Evolutionary conservation across 179 eudicot species (phyloP).

Genomic region (Carnegiea gigantea): DNA sequence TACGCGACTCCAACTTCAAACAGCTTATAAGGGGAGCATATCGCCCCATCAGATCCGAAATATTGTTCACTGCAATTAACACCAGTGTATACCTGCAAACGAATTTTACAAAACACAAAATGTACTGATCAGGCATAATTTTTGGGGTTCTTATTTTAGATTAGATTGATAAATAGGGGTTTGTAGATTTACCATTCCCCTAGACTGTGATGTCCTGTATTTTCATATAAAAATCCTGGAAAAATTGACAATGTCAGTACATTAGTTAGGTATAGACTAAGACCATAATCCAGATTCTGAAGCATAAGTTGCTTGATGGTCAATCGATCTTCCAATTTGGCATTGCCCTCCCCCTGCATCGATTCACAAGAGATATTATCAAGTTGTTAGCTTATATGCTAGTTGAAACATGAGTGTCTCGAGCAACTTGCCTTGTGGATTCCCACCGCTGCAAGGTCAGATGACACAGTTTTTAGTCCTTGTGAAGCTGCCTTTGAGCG

Average conservation of each 20-base stretch:
- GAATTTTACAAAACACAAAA: background rate
- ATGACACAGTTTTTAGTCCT: constrained; percentile 56
- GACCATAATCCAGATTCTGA: constrained; percentile 49
- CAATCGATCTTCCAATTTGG: constrained; percentile 28
- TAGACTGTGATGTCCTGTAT: constrained; percentile 54
- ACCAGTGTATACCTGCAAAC: constrained; percentile 65
- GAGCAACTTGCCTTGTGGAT: constrained; percentile 21
- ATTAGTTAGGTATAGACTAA: constrained; percentile 50
- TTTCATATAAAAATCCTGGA: constrained; percentile 64
- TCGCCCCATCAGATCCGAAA: constrained; percentile 62
- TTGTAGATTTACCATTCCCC: constrained; percentile 49
- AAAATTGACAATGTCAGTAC: constrained; percentile 58
- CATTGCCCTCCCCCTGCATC: constrained; percentile 35
- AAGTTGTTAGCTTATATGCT: background rate
- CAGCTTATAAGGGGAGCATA: constrained; percentile 53
- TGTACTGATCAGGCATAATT: no score
- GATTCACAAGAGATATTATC: background rate
- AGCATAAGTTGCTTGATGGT: constrained; percentile 42
- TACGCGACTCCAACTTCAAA: constrained; percentile 52
- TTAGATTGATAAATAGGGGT: background rate
- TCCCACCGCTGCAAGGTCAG: constrained; percentile 65
- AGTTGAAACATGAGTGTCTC: no score
- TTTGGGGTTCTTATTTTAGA: background rate
- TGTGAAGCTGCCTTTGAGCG: constrained; percentile 57
- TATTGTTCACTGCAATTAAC: constrained; percentile 70